Percentiles rank a stretch among this genome's conserved stretches.
phyloP scores from a whole-genome alignment of 768 basidiomycete species.

The Suillus tomentosus region DNA sequence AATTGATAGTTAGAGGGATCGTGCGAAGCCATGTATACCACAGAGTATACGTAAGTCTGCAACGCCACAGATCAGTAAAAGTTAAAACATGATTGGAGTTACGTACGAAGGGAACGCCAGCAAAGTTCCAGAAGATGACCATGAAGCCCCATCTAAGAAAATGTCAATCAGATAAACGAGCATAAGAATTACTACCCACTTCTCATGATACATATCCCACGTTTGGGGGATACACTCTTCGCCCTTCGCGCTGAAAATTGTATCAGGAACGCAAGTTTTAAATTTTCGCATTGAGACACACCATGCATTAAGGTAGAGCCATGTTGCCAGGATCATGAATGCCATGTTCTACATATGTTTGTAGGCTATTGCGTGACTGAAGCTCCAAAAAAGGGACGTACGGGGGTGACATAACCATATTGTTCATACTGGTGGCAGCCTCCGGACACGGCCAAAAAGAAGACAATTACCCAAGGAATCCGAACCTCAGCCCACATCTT shows the following conservation, averaged over 20 bases:
- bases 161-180: slow-evolving; percentile 5
- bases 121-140: slow-evolving; percentile 98
- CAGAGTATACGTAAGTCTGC: slow-evolving; percentile 95
- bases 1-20: slow-evolving; percentile 87
- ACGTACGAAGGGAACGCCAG: slow-evolving; percentile 88
- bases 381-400: slow-evolving; percentile 38
- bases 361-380: neutral
- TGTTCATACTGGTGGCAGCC: slow-evolving; percentile 95
- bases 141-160: slow-evolving; percentile 82
- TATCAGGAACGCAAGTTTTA: slow-evolving; percentile 8
- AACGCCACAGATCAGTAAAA: slow-evolving; percentile 1
- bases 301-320: slow-evolving; percentile 97
- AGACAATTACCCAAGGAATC: slow-evolving; percentile 95
- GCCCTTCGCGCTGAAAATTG: slow-evolving; percentile 68
- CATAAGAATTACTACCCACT: slow-evolving; percentile 45
- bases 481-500: slow-evolving; percentile 99
- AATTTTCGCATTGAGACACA: slow-evolving; percentile 30
- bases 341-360: slow-evolving; percentile 75
- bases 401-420: slow-evolving; percentile 89
- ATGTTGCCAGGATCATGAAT: slow-evolving; percentile 94
- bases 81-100: neutral
- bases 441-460: slow-evolving; percentile 90
- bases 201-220: slow-evolving; percentile 99
- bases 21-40: slow-evolving; percentile 96
- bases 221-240: slow-evolving; percentile 96